These are phyloP conservation scores for Verticillium tricorpus DNA, from an alignment of 2,329 filamentous ascomycete genomes.

Conservation along the genomic window DNA sequence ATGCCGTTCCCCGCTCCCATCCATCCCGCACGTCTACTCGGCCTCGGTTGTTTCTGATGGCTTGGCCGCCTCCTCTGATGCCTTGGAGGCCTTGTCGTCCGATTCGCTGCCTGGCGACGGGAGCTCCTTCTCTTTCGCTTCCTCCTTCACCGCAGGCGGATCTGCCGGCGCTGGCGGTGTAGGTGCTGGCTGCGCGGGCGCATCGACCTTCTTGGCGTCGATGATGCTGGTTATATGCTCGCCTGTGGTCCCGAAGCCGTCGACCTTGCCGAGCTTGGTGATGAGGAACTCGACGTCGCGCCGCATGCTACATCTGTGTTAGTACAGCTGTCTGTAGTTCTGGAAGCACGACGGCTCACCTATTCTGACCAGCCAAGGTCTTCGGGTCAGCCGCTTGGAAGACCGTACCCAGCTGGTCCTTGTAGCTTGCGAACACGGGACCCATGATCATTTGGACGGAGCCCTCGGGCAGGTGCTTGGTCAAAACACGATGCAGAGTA, in stretches of 20 bases:
- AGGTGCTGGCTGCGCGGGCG: constrained; percentile 12
- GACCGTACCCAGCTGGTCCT: constrained; percentile 69
- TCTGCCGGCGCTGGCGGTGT: background rate
- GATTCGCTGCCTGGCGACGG: constrained; percentile 10
- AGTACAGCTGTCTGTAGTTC: background rate
- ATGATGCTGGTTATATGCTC: constrained; percentile 63
- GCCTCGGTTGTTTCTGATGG: background rate
- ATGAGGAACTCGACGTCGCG: constrained; percentile 72
- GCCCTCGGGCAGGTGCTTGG: constrained; percentile 73
- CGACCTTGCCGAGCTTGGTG: constrained; percentile 67
- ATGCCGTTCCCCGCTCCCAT: constrained; percentile 1
- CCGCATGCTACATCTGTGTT: constrained; percentile 55
- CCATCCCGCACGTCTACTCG: background rate
- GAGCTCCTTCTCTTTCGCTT: constrained; percentile 13
- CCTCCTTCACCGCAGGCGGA: constrained; percentile 5
- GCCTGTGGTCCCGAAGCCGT: constrained; percentile 72
- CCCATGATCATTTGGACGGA: constrained; percentile 80
- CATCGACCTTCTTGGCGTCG: constrained; percentile 49
- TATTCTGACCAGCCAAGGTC: constrained; percentile 64
- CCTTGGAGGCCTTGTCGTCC: constrained; percentile 13
- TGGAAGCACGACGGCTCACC: constrained; percentile 44
- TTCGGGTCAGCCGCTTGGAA: constrained; percentile 61
- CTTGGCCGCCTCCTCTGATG: constrained; percentile 4
- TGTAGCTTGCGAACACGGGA: constrained; percentile 78
- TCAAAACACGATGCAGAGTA: constrained; percentile 77